Conservation (phyloP, 257 asterid genomes). For the Solanum bulbocastanum region DNA sequence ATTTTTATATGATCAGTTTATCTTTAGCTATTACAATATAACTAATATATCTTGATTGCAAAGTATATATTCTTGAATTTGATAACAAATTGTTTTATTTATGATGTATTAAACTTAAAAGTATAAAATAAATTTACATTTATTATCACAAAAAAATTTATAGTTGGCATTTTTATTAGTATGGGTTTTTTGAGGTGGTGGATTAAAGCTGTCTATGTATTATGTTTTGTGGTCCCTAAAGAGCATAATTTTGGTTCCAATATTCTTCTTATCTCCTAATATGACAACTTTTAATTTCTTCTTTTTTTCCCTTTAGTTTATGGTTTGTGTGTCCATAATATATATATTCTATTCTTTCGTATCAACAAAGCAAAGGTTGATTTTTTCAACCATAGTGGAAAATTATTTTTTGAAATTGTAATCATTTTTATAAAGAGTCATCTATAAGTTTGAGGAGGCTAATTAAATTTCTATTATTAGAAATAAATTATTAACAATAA, state of each 20-base stretch:
- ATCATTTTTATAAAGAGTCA: constrained; percentile 4
- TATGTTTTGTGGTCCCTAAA: constrained; percentile 19
- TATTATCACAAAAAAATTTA: not conserved
- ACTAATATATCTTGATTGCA: not conserved
- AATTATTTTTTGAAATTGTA: not conserved
- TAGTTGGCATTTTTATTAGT: not conserved
- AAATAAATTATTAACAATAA: not conserved
- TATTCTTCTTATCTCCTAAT: constrained; percentile 6
- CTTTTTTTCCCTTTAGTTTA: not conserved
- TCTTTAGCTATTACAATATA: not conserved
- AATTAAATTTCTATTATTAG: not conserved
- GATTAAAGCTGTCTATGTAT: constrained; percentile 19
- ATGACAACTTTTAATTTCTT: not conserved
- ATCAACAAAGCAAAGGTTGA: constrained; percentile 28
- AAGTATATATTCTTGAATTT: too few species aligned
- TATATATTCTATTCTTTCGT: constrained; percentile 18
- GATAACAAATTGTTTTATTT: not conserved
- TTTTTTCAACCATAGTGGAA: constrained; percentile 4
- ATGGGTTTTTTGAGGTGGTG: constrained; percentile 1
- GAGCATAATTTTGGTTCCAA: constrained; percentile 15
- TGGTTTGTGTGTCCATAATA: not conserved
- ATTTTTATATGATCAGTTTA: not conserved
- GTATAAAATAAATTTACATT: not conserved
- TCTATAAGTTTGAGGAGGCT: not conserved
- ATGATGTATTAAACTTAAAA: not conserved